Evolutionary conservation across 129 eudicot species (phyloP), one percentile per base, ranked within the genome.

Genomic region (Sambucus nigra): DNA sequence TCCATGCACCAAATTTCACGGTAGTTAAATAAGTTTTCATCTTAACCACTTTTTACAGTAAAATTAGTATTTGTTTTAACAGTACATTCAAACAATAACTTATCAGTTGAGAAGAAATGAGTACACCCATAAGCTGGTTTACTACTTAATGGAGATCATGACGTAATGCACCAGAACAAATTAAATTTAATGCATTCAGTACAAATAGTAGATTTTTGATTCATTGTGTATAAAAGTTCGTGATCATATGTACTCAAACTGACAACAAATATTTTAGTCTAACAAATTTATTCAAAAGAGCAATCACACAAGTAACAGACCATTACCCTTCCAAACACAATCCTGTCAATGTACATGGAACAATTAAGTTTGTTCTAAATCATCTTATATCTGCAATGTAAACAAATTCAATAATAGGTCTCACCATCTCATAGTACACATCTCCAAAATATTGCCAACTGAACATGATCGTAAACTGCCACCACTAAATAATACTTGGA

Each of bases 321-420:
- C 22, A 57, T 20, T 33, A 57, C 11, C 25, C 51, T 24, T 16
- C 33, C 13, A 59, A 59, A 9, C 19, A 44, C 64, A 25, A 59
- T 59, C 52, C 53, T 45, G 45, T 26, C 39, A 26, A 17, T 58
- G 52, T 58, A 58, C 64, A 58, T 41, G 28, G 0, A 40, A 14
- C 46, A 14, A 40, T 7, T 40, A 41, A 17, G 2, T 42, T 42
- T 58, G 17, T 25, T 49, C 40, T 23, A 25, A 29, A 15, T 14
- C 19, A 29, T 29, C 46, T 7, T 13, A 40, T 50, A 25, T 42
- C 21, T 25, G 62, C 62, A 41, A 17, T 17, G 24, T 24, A 9
- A n/a, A 8, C 16, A 15, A 24, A 5, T 25, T 27, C 26, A 46
- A 59, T 20, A 13, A 58, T 10, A 59, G 5, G 64, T 27, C 41